These are phyloP conservation scores for Corniculantispora saksenae DNA, from an alignment of 2,329 filamentous ascomycete genomes.

Conservation along the genomic window DNA sequence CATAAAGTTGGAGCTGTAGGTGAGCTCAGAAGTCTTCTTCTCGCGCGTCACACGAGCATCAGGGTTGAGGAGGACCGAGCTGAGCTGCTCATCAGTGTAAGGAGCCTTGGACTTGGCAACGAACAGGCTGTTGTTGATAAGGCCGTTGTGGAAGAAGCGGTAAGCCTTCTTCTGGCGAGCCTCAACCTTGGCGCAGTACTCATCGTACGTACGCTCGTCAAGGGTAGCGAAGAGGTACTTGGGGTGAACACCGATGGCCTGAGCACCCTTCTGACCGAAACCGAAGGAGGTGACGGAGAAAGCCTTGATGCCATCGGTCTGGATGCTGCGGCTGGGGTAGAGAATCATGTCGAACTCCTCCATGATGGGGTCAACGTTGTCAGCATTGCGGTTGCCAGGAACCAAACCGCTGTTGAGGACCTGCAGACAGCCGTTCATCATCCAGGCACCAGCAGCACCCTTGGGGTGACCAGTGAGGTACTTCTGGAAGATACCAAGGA, in stretches of 20 bases:
- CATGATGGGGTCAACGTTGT: slow-evolving; percentile 95
- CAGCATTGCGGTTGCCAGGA: slow-evolving; percentile 95
- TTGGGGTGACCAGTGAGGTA: slow-evolving; percentile 98
- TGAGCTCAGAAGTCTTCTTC: slow-evolving; percentile 81
- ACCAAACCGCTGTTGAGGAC: slow-evolving; percentile 92
- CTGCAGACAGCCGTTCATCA: slow-evolving; percentile 98
- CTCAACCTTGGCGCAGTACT: slow-evolving; percentile 86
- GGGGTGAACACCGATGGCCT: slow-evolving; percentile 95
- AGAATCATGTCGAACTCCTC: slow-evolving; percentile 98
- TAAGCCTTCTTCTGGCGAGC: slow-evolving; percentile 98
- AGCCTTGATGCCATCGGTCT: slow-evolving; percentile 97
- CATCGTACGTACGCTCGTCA: slow-evolving; percentile 77
- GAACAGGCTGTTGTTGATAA: slow-evolving; percentile 98
- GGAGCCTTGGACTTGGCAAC: slow-evolving; percentile 91
- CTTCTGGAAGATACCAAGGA: slow-evolving; percentile 98
- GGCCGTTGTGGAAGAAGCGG: slow-evolving; percentile 95
- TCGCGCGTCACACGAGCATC: slow-evolving; percentile 81
- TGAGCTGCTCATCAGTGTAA: slow-evolving; percentile 85
- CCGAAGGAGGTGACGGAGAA: slow-evolving; percentile 99
- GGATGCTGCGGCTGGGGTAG: slow-evolving; percentile 91
- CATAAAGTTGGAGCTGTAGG: slow-evolving; percentile 69
- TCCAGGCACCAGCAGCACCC: slow-evolving; percentile 98
- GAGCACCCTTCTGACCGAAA: slow-evolving; percentile 98
- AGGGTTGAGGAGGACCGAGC: slow-evolving; percentile 89
- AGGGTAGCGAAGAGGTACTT: slow-evolving; percentile 95